A percentile compares a stretch with the other conserved stretches of the same genome.
phyloP scores from a whole-genome alignment of 2,329 filamentous ascomycete species.

The Arachnomyces sp. region DNA sequence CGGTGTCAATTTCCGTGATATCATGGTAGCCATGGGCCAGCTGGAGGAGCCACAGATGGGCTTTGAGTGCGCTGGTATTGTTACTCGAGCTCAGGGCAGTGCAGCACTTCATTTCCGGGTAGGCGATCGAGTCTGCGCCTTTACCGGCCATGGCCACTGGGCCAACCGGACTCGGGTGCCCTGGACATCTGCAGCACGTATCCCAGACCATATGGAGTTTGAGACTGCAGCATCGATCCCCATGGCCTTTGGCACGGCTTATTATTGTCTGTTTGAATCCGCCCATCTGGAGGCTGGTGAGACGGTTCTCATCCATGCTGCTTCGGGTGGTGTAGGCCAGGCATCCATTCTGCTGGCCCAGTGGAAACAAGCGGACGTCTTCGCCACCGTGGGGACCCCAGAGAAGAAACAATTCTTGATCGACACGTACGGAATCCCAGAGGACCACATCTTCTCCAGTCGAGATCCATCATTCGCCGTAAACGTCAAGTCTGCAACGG shows the following conservation, averaged over 20 bases:
- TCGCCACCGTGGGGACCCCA: slow-evolving; percentile 9
- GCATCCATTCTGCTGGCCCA: slow-evolving; percentile 15
- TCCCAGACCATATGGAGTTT: slow-evolving; percentile 12
- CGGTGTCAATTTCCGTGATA: slow-evolving; percentile 23
- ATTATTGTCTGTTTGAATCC: slow-evolving; percentile 9
- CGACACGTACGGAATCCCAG: slow-evolving; percentile 6
- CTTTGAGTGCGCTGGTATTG: slow-evolving; percentile 19
- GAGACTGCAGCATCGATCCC: slow-evolving; percentile 13
- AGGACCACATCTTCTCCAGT: slow-evolving; percentile 7
- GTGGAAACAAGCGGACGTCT: slow-evolving; percentile 12
- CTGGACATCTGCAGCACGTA: no score
- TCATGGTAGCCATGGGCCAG: slow-evolving; percentile 18
- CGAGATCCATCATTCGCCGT: slow-evolving; percentile 5
- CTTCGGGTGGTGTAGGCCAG: slow-evolving; percentile 11
- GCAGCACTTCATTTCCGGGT: no score
- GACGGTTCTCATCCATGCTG: slow-evolving; percentile 15
- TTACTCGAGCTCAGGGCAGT: no score
- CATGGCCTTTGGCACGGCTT: slow-evolving; percentile 12
- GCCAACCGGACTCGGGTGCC: no score
- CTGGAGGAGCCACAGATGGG: slow-evolving; percentile 16
- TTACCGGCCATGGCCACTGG: no score
- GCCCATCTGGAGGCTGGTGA: slow-evolving; percentile 10
- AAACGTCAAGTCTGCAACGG: slow-evolving; percentile 1
- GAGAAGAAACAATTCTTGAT: slow-evolving; percentile 7
- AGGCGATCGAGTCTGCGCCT: no score